These are phyloP conservation scores for Gracilaria caudata DNA, from an alignment of 23 red algal species.

Conservation along the genomic window DNA sequence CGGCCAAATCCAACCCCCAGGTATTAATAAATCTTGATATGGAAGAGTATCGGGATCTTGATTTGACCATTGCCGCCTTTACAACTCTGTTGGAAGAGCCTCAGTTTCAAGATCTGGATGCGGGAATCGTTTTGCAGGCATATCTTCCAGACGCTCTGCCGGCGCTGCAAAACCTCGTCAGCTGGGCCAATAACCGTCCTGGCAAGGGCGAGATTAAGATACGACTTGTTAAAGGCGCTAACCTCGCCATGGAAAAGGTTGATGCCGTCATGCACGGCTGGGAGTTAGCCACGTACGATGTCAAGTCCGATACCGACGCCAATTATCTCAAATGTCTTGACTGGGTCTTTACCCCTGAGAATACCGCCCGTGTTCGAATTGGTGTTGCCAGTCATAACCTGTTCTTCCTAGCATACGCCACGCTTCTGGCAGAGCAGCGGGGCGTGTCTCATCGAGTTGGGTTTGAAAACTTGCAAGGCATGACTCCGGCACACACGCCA, in stretches of 20 bases:
- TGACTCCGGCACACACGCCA: slow-evolving; percentile 60
- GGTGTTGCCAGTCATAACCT: slow-evolving; percentile 70
- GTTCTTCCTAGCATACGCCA: slow-evolving; percentile 56
- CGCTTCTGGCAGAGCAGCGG: slow-evolving; percentile 34
- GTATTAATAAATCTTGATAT: slow-evolving; percentile 70
- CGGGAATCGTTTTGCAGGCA: slow-evolving; percentile 62
- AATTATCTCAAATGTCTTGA: slow-evolving; percentile 72
- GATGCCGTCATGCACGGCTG: slow-evolving; percentile 65
- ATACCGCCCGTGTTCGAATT: slow-evolving; percentile 34
- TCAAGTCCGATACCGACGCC: slow-evolving; percentile 61
- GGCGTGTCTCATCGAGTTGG: slow-evolving; percentile 42
- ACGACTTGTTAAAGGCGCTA: slow-evolving; percentile 61
- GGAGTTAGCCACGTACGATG: slow-evolving; percentile 38
- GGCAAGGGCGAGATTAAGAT: slow-evolving; percentile 58
- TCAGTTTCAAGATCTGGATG: slow-evolving; percentile 50
- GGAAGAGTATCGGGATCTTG: slow-evolving; percentile 69
- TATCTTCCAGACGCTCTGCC: slow-evolving; percentile 63
- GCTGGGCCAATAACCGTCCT: slow-evolving; percentile 42
- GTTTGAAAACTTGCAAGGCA: slow-evolving; percentile 65
- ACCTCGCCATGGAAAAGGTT: slow-evolving; percentile 62
- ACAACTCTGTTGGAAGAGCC: slow-evolving; percentile 33
- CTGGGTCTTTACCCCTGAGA: slow-evolving; percentile 49
- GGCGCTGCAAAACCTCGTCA: slow-evolving; percentile 41
- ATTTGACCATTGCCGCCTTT: slow-evolving; percentile 47
- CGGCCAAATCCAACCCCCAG: slow-evolving; percentile 8